Base-by-base conservation (phyloP, 495 filamentous ascomycete species). In the Daldinia childiae region DNA sequence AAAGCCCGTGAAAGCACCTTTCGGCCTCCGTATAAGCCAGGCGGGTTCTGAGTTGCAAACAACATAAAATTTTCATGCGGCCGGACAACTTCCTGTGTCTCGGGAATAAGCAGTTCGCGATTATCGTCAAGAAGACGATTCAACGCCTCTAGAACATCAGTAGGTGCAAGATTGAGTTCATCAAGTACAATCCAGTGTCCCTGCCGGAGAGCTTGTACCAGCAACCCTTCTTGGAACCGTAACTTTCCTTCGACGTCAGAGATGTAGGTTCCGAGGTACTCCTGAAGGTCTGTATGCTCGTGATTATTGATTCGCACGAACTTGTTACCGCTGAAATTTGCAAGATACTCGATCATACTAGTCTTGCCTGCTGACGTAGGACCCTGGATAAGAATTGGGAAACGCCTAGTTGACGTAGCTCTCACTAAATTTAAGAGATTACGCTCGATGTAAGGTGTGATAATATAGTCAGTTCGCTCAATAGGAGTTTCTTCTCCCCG, bases 261-360 rank as follows among this genome's bases (percentile, higher is more conserved):
- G 8, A 97, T 81, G 74, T 99, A 99, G 0, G 94, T 93, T 15
- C 96, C 96, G 1, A 99, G 84, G 74, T 99, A 99, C 76, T 99
- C 96, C 78, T 99, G 96, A 30, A 99, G 84, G 79, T 99, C 96
- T 0, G 96, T 98, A 76, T 98, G 95, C 72, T 99, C 96, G 77
- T 99, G 96, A 74, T 99, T 99, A 82, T 99, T 99, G 82, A 99
- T 98, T 62, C 96, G 89, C 39, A 99, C 93, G 71, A 98, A 98
- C 74, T 93, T 94, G 74, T 99, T 97, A 2, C 96, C 96, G 27
- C 93, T 97, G 52, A 92, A 91, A 77, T 95, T 95, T 5, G 96
- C 96, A 30, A 99, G 86, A 77, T 97, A 97, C 78, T 98, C 95
- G 58, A 99, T 95, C 96, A 99, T 98, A 77, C 94, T 97, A 0